A percentile compares a stretch with the other conserved stretches of the same genome.
Evolutionary conservation across 352 stramenopile genomes (phyloP).

Genomic region (Pythium rishiriense): DNA sequence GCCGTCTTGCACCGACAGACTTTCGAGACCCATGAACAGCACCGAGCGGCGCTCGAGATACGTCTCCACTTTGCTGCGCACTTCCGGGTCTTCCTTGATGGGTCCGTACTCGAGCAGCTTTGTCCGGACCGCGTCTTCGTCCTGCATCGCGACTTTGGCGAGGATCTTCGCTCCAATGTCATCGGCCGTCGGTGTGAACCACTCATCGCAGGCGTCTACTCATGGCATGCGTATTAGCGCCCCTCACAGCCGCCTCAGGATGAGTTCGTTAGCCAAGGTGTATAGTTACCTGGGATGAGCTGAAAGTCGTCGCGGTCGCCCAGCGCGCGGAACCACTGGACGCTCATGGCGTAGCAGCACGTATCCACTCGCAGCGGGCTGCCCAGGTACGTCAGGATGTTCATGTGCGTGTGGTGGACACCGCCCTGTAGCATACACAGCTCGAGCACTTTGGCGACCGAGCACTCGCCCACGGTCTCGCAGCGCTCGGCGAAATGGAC

Average conservation of each 20-base stretch:
- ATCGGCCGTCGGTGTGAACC: conserved; percentile 77
- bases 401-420: conserved; percentile 84
- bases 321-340: conserved; percentile 80
- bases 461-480: conserved; percentile 54
- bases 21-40: conserved; percentile 63
- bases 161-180: conserved; percentile 79
- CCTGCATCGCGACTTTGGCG: conserved; percentile 74
- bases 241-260: not conserved
- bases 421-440: conserved; percentile 76
- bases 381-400: conserved; percentile 73
- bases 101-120: conserved; percentile 85
- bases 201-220: conserved; percentile 55
- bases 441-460: conserved; percentile 65
- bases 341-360: conserved; percentile 67
- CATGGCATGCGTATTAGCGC: not conserved
- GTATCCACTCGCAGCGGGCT: conserved; percentile 53
- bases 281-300: conserved; percentile 46
- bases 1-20: conserved; percentile 55
- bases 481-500: conserved; percentile 57
- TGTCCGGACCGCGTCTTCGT: conserved; percentile 66
- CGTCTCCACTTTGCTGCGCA: conserved; percentile 85
- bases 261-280: not conserved
- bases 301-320: conserved; percentile 69
- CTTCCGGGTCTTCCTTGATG: conserved; percentile 82
- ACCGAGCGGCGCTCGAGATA: conserved; percentile 80